These are phyloP conservation scores for Penicillium verhagenii DNA, from an alignment of 495 filamentous ascomycete genomes.

Conservation along the genomic window DNA sequence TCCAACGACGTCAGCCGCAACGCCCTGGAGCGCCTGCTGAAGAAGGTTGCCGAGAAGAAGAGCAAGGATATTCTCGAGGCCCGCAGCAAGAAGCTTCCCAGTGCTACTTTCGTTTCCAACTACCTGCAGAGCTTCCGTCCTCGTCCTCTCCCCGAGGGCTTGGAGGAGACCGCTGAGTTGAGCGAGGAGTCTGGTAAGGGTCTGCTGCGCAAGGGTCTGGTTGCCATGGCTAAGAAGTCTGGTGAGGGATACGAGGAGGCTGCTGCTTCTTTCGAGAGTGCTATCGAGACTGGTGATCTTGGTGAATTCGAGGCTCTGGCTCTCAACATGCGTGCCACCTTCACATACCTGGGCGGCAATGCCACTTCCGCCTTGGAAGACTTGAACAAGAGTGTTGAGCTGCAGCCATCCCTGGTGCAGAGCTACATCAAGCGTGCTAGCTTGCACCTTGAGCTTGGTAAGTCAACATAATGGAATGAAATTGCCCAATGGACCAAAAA, in stretches of 20 bases:
- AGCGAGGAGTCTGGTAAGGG: slow-evolving; percentile 78
- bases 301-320: slow-evolving; percentile 83
- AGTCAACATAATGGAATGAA: slow-evolving; percentile 21
- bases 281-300: slow-evolving; percentile 74
- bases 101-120: slow-evolving; percentile 94
- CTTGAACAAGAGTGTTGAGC: slow-evolving; percentile 85
- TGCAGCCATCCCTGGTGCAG: slow-evolving; percentile 84
- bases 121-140: slow-evolving; percentile 97
- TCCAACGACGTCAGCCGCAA: slow-evolving; percentile 83
- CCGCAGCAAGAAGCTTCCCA: slow-evolving; percentile 83
- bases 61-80: slow-evolving; percentile 78
- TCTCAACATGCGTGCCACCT: slow-evolving; percentile 94
- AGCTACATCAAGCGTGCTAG: slow-evolving; percentile 98
- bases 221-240: slow-evolving; percentile 79
- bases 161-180: slow-evolving; percentile 76
- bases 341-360: slow-evolving; percentile 87
- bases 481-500: too few relatives aligned
- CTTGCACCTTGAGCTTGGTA: slow-evolving; percentile 95
- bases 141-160: slow-evolving; percentile 71
- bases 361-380: slow-evolving; percentile 78
- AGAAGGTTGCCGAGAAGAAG: slow-evolving; percentile 95
- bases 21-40: slow-evolving; percentile 87
- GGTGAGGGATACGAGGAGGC: slow-evolving; percentile 88
- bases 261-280: slow-evolving; percentile 78
- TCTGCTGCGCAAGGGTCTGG: slow-evolving; percentile 76